Evolutionary conservation across 257 asterid species (phyloP), one percentile per base, ranked within the genome.

Genomic region (Prunella vulgaris): DNA sequence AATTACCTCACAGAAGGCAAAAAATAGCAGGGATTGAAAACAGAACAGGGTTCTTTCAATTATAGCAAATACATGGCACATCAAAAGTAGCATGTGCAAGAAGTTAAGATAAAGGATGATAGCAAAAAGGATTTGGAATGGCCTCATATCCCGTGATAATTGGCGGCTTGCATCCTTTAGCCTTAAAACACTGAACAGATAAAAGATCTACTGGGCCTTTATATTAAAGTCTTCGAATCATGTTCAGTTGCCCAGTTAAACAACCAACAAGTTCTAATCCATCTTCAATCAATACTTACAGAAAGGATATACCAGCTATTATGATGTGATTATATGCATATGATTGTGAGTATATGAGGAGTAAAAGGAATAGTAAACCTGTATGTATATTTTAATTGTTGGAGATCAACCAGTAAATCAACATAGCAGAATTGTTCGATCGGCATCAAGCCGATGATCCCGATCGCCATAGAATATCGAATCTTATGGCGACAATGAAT

Each of bases 201-300:
- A 67, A 58, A 53, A 35, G 63, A 71, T 72, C 64, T 46, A 68
- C 63, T 12, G 52, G 53, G 68, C 62, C 63, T 58, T 61, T 42
- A 70, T 44, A 48, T 38, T 60, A 73, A 18, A 71, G 63, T 68
- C 70, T 60, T 68, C 12, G 40, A 77, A 74, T 48, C 73, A 69
- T 54, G 71, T 21, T 37, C 60, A 62, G 21, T 22, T 17, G 65
- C 68, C 70, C 69, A 69, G 28, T 71, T 5, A 48, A 64, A 32
- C 49, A 57, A 68, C 21, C 8, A 63, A 25, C n/a, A n/a, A 20
- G 67, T 22, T 63, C 48, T 51, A 32, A 49, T 30, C 66, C 68
- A 40, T 24, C 68, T 57, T 51, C 70, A 70, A 60, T 63, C 30
- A 70, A 74, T 64, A 73, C 6, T 56, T 37, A 58, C 17, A 57